phyloP scores from a whole-genome alignment of 371 early-diverging fungal genomes.

The Capillidium rhysosporum region DNA sequence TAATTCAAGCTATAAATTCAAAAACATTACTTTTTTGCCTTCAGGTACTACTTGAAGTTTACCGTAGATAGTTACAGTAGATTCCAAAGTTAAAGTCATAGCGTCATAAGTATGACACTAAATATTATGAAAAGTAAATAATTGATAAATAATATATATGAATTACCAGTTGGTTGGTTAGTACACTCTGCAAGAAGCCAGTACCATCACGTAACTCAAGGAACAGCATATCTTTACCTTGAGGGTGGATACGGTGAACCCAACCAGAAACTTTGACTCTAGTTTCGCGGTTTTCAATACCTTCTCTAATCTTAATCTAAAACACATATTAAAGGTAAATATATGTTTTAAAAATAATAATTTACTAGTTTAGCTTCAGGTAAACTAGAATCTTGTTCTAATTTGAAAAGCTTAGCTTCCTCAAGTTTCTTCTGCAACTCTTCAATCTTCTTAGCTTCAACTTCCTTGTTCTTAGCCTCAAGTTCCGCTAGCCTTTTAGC shows the following conservation, averaged over 20 bases:
- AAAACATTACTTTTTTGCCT: slow-evolving; percentile 62
- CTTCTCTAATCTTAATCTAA: slow-evolving; percentile 64
- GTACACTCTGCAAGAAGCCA: slow-evolving; percentile 83
- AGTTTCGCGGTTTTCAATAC: slow-evolving; percentile 38
- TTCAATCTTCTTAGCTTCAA: slow-evolving; percentile 38
- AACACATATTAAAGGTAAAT: background rate
- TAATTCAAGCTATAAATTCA: background rate
- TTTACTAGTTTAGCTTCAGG: slow-evolving; percentile 49
- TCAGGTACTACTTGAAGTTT: slow-evolving; percentile 69
- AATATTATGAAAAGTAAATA: background rate
- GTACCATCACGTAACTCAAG: slow-evolving; percentile 86
- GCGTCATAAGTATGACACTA: slow-evolving; percentile 92
- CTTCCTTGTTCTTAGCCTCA: slow-evolving; percentile 38
- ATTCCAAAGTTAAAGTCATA: slow-evolving; percentile 77
- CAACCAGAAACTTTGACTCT: slow-evolving; percentile 87
- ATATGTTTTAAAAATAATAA: background rate
- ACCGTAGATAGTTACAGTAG: slow-evolving; percentile 78
- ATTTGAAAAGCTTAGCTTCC: slow-evolving; percentile 59
- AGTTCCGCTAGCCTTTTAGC: slow-evolving; percentile 50
- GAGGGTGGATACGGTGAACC: slow-evolving; percentile 89
- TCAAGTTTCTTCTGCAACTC: slow-evolving; percentile 63
- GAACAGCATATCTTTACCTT: slow-evolving; percentile 95
- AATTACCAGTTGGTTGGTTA: slow-evolving; percentile 65
- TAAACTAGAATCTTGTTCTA: slow-evolving; percentile 53
- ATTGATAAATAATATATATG: background rate